A percentile compares a stretch with the other conserved stretches of the same genome.
Conservation (phyloP, 768 basidiomycete genomes). For the Crepidotus variabilis region DNA sequence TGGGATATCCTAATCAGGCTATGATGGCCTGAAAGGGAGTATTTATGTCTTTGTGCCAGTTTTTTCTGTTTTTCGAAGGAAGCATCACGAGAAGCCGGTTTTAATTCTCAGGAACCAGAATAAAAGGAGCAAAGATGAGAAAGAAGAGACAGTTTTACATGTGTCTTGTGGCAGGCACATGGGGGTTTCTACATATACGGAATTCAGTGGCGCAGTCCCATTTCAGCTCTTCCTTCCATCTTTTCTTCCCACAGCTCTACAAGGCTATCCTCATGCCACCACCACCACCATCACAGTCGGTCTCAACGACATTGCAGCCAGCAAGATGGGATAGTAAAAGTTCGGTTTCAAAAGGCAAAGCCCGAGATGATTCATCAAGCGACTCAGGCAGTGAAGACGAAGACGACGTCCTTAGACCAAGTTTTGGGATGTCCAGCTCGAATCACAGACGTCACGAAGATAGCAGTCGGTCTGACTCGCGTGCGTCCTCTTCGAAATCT, state of each 20-base stretch:
- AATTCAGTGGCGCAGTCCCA: conserved; percentile 5
- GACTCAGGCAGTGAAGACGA: background rate
- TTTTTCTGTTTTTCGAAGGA: background rate
- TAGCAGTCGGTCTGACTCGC: background rate
- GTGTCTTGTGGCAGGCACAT: background rate
- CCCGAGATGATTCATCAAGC: background rate
- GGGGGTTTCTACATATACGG: conserved; percentile 9
- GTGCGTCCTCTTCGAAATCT: background rate
- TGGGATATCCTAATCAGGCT: conserved; percentile 3
- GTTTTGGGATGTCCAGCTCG: background rate
- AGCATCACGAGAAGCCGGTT: background rate
- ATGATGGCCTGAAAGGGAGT: conserved; percentile 6
- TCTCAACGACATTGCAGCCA: conserved; percentile 3
- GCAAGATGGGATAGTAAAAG: conserved; percentile 3
- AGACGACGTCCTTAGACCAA: background rate
- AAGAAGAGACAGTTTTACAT: background rate
- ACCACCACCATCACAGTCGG: conserved; percentile 3
- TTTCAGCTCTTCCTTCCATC: conserved; percentile 1
- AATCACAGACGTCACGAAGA: background rate
- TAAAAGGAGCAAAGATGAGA: background rate
- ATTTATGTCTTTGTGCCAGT: background rate
- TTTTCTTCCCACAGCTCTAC: background rate
- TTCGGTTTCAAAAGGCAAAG: background rate
- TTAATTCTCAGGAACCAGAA: background rate
- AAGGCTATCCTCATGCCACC: conserved; percentile 4